A percentile compares a stretch with the other conserved stretches of the same genome.
Evolutionary conservation across 2,329 filamentous ascomycete species (phyloP).

Genomic region (Alternaria triticina): DNA sequence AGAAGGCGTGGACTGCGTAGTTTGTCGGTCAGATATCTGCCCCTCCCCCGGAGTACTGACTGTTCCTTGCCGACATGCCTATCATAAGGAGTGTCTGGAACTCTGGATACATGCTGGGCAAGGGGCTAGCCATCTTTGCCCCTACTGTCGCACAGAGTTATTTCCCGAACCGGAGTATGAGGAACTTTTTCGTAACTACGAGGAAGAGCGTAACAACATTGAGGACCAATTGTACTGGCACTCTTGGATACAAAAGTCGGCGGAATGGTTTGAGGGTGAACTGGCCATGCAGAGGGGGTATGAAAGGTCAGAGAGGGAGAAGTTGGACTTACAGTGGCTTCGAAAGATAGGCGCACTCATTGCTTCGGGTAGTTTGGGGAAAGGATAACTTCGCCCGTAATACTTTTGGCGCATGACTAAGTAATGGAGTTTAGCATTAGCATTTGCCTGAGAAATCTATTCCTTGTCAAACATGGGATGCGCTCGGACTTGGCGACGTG

Average conservation of each 20-base stretch:
- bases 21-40: not conserved
- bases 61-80: not conserved
- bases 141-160: constrained; percentile 8
- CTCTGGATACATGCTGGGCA: not conserved
- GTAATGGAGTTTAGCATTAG: not conserved
- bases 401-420: not conserved
- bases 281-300: not conserved
- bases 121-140: not conserved
- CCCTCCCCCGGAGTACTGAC: not conserved
- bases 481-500: not conserved
- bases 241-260: not conserved
- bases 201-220: not conserved
- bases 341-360: not conserved
- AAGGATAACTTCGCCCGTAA: not conserved
- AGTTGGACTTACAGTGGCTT: not conserved
- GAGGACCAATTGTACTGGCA: not conserved
- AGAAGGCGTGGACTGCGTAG: not conserved
- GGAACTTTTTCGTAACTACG: not conserved
- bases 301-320: not conserved
- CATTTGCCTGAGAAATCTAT: not conserved
- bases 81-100: not conserved
- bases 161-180: not conserved
- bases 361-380: not conserved
- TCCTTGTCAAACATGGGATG: not conserved
- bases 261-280: not conserved